phyloP scores from a whole-genome alignment of 305 asterid species.

The Solanum hybrid region DNA sequence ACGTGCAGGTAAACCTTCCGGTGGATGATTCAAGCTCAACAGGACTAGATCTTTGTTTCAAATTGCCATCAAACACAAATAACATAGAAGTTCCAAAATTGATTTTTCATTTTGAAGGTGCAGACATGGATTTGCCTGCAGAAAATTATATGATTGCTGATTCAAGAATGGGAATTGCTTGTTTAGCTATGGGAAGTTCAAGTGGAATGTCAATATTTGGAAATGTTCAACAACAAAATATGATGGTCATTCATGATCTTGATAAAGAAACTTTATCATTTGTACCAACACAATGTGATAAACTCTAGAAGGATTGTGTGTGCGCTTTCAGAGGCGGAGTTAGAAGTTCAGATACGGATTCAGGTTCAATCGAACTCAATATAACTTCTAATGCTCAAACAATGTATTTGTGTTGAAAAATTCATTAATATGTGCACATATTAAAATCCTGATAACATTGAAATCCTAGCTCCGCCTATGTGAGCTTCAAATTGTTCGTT shows the following conservation, averaged over 20 bases:
- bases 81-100: slow-evolving; percentile 50
- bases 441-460: neutral
- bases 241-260: slow-evolving; percentile 60
- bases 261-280: slow-evolving; percentile 49
- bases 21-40: slow-evolving; percentile 32
- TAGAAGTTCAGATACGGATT: neutral
- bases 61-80: slow-evolving; percentile 22
- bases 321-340: neutral
- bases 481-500: neutral
- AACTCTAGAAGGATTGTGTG: slow-evolving; percentile 14
- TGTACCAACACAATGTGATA: slow-evolving; percentile 50
- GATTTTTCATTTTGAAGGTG: slow-evolving; percentile 49
- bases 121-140: slow-evolving; percentile 58
- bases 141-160: slow-evolving; percentile 63
- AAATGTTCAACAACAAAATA: slow-evolving; percentile 68
- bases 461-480: neutral
- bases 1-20: slow-evolving; percentile 28
- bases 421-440: neutral
- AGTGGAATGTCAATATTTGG: slow-evolving; percentile 70
- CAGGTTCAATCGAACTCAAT: neutral
- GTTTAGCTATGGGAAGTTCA: slow-evolving; percentile 72
- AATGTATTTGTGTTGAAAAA: neutral
- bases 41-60: slow-evolving; percentile 69
- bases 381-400: neutral
- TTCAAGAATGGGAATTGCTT: slow-evolving; percentile 40